Percentiles rank a stretch among this genome's conserved stretches.
These are phyloP conservation scores for Neoarthrinium moseri DNA, from an alignment of 2,329 filamentous ascomycete genomes.

Conservation along the genomic window DNA sequence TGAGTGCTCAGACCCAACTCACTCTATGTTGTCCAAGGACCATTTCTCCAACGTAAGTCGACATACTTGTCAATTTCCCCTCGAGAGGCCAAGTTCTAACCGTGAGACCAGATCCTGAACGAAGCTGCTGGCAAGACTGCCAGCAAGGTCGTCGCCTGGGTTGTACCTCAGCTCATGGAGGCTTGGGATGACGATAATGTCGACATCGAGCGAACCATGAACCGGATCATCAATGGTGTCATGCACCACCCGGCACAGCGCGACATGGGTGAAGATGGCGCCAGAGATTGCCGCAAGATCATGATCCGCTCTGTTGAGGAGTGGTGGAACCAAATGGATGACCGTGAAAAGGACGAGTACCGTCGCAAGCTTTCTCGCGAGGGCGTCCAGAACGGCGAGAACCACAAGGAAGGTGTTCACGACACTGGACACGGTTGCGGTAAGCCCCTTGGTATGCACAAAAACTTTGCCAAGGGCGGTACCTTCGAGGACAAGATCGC, in stretches of 20 bases:
- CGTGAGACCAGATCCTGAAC: conserved; percentile 62
- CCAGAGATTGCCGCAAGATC: conserved; percentile 66
- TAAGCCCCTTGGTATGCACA: conserved; percentile 77
- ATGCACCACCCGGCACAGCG: conserved; percentile 87
- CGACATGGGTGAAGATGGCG: conserved; percentile 66
- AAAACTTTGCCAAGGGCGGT: conserved; percentile 51
- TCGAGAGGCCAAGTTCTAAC: background rate
- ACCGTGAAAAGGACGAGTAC: conserved; percentile 63
- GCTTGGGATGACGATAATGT: conserved; percentile 77
- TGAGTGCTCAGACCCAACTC: conserved; percentile 75
- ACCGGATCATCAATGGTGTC: conserved; percentile 77
- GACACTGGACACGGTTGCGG: conserved; percentile 83
- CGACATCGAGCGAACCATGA: conserved; percentile 69
- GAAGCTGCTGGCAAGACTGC: conserved; percentile 84
- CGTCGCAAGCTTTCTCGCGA: conserved; percentile 73
- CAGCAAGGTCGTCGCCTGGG: conserved; percentile 76
- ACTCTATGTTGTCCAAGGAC: conserved; percentile 95
- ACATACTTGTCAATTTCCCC: background rate
- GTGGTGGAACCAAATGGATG: conserved; percentile 75
- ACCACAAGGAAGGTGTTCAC: conserved; percentile 82
- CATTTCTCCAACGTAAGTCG: conserved; percentile 77
- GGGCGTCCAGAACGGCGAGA: conserved; percentile 74
- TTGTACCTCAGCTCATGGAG: conserved; percentile 83
- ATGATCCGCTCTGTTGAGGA: conserved; percentile 80
- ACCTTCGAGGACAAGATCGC: conserved; percentile 57